Conservation (phyloP, 1,139 yeast genomes). For the Scheffersomyces titani region DNA sequence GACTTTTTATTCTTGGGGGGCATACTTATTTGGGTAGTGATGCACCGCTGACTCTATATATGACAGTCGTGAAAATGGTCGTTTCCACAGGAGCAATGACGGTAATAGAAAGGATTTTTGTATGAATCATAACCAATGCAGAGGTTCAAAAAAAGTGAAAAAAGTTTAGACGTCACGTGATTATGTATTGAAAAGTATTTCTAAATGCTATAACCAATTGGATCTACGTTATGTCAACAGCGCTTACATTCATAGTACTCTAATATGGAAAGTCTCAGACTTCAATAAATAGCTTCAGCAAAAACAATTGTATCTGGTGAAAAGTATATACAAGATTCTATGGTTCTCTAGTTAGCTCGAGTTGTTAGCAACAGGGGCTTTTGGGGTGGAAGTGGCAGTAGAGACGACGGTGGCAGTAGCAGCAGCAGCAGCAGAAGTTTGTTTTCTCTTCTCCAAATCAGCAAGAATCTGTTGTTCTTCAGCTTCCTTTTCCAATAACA, state of each 20-base stretch:
- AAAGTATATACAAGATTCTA: conserved; percentile 2
- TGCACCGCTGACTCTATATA: background rate
- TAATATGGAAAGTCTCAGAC: background rate
- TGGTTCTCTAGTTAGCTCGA: background rate
- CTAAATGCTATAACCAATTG: no score
- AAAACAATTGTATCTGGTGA: conserved; percentile 5
- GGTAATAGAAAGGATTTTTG: background rate
- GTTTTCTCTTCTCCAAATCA: conserved; percentile 1
- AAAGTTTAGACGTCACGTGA: background rate
- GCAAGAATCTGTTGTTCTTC: conserved; percentile 17
- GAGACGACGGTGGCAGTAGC: background rate
- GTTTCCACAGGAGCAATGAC: background rate
- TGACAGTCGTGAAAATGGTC: background rate
- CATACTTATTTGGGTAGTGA: conserved; percentile 18
- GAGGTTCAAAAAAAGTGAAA: background rate
- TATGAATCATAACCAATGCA: background rate
- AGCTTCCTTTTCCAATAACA: conserved; percentile 25
- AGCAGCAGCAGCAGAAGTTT: background rate
- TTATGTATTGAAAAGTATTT: background rate
- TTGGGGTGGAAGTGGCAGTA: background rate
- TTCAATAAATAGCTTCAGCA: conserved; percentile 1
- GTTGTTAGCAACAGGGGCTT: background rate
- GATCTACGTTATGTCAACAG: no score
- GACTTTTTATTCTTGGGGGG: conserved; percentile 53
- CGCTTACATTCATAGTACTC: conserved; percentile 1